These are phyloP conservation scores for Trichoderma brevicompactum DNA, from an alignment of 2,329 filamentous ascomycete genomes.

Conservation along the genomic window DNA sequence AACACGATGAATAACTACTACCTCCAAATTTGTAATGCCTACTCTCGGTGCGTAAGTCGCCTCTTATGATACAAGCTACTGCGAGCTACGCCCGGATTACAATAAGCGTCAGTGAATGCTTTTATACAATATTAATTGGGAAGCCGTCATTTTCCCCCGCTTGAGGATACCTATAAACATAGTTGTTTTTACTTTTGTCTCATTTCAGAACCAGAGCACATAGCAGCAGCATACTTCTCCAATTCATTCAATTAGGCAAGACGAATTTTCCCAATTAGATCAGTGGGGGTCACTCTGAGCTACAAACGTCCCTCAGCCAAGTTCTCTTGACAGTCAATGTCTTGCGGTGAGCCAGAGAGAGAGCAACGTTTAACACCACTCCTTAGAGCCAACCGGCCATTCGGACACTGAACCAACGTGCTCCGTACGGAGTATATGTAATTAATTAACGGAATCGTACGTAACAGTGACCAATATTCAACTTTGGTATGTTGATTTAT, in stretches of 20 bases:
- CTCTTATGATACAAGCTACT: too few relatives aligned
- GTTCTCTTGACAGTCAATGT: neutral
- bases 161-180: neutral
- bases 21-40: too few relatives aligned
- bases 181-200: neutral
- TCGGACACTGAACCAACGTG: neutral
- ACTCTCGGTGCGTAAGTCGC: too few relatives aligned
- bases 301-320: neutral
- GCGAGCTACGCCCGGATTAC: too few relatives aligned
- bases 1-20: too few relatives aligned
- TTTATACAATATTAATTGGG: too few relatives aligned
- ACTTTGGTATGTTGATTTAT: neutral
- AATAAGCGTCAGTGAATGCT: too few relatives aligned
- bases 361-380: neutral
- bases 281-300: constrained; percentile 11
- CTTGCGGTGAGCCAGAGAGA: neutral
- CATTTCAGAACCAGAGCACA: neutral
- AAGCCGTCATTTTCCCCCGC: too few relatives aligned
- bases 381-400: neutral
- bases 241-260: neutral
- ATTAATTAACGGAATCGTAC: neutral
- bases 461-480: neutral
- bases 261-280: neutral
- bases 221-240: neutral
- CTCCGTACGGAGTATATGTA: neutral